A percentile compares a stretch with the other conserved stretches of the same genome.
phyloP scores from a whole-genome alignment of 2,329 filamentous ascomycete genomes.

The Colletotrichum spaethianum region DNA sequence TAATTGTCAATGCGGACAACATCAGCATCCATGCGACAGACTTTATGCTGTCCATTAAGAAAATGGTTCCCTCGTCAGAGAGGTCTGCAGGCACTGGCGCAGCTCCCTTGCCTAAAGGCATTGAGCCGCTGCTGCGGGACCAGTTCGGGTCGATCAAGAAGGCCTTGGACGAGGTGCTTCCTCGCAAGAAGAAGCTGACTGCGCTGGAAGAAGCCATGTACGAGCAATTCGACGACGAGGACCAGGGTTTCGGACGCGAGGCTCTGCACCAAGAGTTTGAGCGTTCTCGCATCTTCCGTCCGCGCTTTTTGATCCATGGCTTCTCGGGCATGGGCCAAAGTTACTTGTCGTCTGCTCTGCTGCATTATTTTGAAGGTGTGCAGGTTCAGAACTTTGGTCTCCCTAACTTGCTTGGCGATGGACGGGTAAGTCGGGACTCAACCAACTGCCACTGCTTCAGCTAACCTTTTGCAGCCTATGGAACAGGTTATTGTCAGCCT shows the following conservation, averaged over 20 bases:
- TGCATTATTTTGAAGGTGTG: conserved; percentile 93
- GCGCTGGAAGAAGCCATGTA: conserved; percentile 95
- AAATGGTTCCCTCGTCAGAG: conserved; percentile 95
- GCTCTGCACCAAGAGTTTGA: conserved; percentile 85
- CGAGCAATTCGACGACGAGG: conserved; percentile 86
- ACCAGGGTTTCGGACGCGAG: conserved; percentile 89
- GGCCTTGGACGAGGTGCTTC: conserved; percentile 82
- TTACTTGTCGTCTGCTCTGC: conserved; percentile 86
- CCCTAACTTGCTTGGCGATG: conserved; percentile 87
- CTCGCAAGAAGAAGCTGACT: conserved; percentile 87
- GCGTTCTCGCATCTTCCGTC: conserved; percentile 87
- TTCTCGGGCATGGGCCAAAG: conserved; percentile 91
- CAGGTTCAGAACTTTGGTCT: conserved; percentile 97
- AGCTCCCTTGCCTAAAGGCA: conserved; percentile 80
- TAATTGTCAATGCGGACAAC: conserved; percentile 86
- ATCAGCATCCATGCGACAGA: conserved; percentile 93
- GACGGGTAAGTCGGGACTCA: conserved; percentile 68
- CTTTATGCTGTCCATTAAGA: conserved; percentile 97
- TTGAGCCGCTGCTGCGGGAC: conserved; percentile 85
- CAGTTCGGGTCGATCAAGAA: conserved; percentile 79
- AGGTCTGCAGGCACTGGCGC: conserved; percentile 89
- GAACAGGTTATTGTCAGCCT: conserved; percentile 92
- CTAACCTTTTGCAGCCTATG: conserved; percentile 64
- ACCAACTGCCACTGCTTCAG: conserved; percentile 26
- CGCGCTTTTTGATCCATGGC: conserved; percentile 88